Base-by-base conservation (phyloP, 495 filamentous ascomycete species). In the Podospora anserina region DNA sequence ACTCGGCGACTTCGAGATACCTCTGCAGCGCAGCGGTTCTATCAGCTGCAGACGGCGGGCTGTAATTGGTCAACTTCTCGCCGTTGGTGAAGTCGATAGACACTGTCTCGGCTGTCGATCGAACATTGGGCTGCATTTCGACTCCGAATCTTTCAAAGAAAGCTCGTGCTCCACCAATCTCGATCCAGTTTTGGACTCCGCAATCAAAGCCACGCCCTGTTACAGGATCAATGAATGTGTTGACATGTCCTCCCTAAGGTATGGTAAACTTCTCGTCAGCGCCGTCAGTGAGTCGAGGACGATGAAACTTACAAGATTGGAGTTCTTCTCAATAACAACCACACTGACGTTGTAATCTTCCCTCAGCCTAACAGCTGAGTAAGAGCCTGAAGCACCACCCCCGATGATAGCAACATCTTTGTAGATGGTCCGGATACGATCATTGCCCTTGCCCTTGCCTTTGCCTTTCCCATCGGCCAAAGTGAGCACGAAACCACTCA, bases 361-460 rank as follows among this genome's bases (percentile, higher is more conserved):
- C 19, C 77, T 77, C 26, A 81, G 73, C n/a, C 75, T 75, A 62
- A 83, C 81, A 13, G 81, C 83, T 44, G 82, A 78, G 69, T 84
- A 83, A 27, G 82, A 77, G 56, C 82, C 83, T 1, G 82, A 77
- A 27, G 79, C 79, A 56, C 83, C 82, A 28, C 83, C 82, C 49
- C 83, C 82, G 30, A 85, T 72, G 63, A 85, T 76, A 59, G 70
- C 79, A 61, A 84, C 78, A 73, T 77, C 86, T 86, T 26, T 23
- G 63, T 62, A 65, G 30, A 68, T 65, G 28, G 67, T 58, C 15
- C 39, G 39, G 15, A 13, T 49, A 16, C 39, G 5, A 11, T 49
- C 39, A 13, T 49, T 49, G 39, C 13, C 13, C 15, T 49, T 11
- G 9, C 39, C 39, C 39, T 49, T 49, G 6, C 39, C 39, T 49